Evolutionary conservation across 805 yeast species (phyloP), one percentile per base, ranked within the genome.

Genomic region (Metschnikowia proteae): DNA sequence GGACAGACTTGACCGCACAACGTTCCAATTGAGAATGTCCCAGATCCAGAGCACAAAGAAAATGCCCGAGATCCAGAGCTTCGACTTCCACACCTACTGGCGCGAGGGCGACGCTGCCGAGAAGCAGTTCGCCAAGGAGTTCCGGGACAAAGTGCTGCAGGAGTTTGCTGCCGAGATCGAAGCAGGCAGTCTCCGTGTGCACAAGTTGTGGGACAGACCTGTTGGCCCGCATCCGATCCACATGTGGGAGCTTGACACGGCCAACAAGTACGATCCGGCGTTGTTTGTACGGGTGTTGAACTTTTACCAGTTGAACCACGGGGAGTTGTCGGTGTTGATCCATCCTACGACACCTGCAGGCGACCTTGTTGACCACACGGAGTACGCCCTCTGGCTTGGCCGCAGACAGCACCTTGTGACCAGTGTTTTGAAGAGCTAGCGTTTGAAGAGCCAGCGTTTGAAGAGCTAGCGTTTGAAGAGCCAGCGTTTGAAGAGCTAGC

Each of bases 171-270:
- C 59, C 11, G 81, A 78, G 45, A 61, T 75, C 28, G 71, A 60
- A 27, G 51, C 60, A 1, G 80, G 79, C 1, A 60, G 64, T 23
- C 64, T 77, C 8, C 56, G 79, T 47, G 68, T 78, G 3, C 68
- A 71, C 61, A 70, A 70, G 49, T 63, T 76, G 29, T 76, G 77
- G 71, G 75, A 74, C 34, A 61, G 63, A 38, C 76, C 81, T 26
- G 58, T 81, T 28, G 86, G 86, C 0, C 85, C 86, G 1, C 84
- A 81, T 53, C 82, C 84, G 0, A 63, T 74, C 29, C 74, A 70
- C 34, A 81, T 81, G 84, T 81, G 79, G 69, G 84, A 81, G 56
- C 55, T 75, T 27, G 85, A 81, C 60, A 63, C 68, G 30, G 72
- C 65, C 6, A 55, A 54, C n/a, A 49, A 43, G 23, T 43, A 46